A percentile compares a stretch with the other conserved stretches of the same genome.
Conservation (phyloP, 441 rosid species). For the Pelargonium citronellum region DNA sequence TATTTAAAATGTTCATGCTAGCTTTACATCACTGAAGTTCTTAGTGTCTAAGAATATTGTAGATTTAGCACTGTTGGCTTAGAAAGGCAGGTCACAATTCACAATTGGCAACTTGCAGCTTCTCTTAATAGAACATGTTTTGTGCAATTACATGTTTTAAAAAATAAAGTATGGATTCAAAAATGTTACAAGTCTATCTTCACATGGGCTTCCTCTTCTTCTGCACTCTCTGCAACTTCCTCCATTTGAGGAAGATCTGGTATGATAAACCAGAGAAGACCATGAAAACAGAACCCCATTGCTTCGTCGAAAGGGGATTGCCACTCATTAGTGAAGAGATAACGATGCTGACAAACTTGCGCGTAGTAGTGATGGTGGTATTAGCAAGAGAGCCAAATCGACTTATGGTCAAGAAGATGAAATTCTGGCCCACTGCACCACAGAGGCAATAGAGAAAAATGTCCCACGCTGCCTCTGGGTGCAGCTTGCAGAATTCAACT, state of each 20-base stretch:
- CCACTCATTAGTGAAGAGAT: constrained; percentile 83
- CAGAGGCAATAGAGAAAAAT: constrained; percentile 75
- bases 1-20: too few relatives aligned
- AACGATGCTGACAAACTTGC: constrained; percentile 87
- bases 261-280: constrained; percentile 92
- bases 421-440: constrained; percentile 94
- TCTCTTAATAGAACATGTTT: neutral
- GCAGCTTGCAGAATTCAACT: constrained; percentile 62
- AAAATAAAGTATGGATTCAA: constrained; percentile 16
- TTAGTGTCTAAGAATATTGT: neutral
- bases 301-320: constrained; percentile 75
- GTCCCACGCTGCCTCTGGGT: constrained; percentile 92
- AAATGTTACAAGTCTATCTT: constrained; percentile 20
- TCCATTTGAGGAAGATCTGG: constrained; percentile 90
- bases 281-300: constrained; percentile 90
- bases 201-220: constrained; percentile 65
- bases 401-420: constrained; percentile 86
- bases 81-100: neutral
- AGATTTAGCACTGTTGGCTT: neutral
- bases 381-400: constrained; percentile 89
- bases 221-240: constrained; percentile 54
- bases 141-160: neutral
- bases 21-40: too few relatives aligned
- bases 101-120: neutral
- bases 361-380: constrained; percentile 90